A percentile compares a stretch with the other conserved stretches of the same genome.
Conservation (phyloP, 495 filamentous ascomycete genomes). For the Aspergillus indologenus region DNA sequence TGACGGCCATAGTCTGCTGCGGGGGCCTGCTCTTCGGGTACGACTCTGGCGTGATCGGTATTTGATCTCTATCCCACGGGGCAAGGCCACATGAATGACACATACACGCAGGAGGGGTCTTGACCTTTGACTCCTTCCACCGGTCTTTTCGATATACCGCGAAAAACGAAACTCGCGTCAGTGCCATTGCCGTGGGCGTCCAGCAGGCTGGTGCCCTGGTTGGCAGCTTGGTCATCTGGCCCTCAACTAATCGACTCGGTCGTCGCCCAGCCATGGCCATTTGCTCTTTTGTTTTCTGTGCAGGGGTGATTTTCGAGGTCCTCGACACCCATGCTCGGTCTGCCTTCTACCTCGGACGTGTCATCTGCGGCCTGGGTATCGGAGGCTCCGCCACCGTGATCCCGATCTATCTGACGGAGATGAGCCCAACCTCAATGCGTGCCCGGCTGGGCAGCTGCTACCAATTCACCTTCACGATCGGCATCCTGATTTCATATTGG, state of each 20-base stretch:
- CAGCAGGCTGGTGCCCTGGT: slow-evolving; percentile 47
- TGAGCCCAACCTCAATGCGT: slow-evolving; percentile 53
- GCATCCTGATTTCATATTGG: slow-evolving; percentile 52
- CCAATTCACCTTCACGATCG: slow-evolving; percentile 52
- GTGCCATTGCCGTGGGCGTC: slow-evolving; percentile 44
- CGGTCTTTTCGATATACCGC: slow-evolving; percentile 38
- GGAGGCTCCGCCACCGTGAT: slow-evolving; percentile 55
- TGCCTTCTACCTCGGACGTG: slow-evolving; percentile 45
- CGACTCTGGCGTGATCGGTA: slow-evolving; percentile 47
- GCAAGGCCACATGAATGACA: background rate
- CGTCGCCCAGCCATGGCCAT: slow-evolving; percentile 43
- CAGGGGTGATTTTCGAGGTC: slow-evolving; percentile 45
- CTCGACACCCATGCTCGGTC: slow-evolving; percentile 41
- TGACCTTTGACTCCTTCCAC: slow-evolving; percentile 47
- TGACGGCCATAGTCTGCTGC: slow-evolving; percentile 47
- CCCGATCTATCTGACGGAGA: slow-evolving; percentile 57
- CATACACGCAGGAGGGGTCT: slow-evolving; percentile 37
- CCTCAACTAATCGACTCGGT: slow-evolving; percentile 43
- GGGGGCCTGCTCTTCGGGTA: slow-evolving; percentile 45
- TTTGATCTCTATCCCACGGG: background rate
- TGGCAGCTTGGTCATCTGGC: slow-evolving; percentile 51
- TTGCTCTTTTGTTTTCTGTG: slow-evolving; percentile 44
- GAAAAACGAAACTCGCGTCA: slow-evolving; percentile 36
- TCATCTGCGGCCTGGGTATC: slow-evolving; percentile 56
- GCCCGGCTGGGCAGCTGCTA: slow-evolving; percentile 52